Evolutionary conservation across 768 basidiomycete genomes (phyloP), one percentile per base, ranked within the genome.

Genomic region (Lentinula aciculospora): DNA sequence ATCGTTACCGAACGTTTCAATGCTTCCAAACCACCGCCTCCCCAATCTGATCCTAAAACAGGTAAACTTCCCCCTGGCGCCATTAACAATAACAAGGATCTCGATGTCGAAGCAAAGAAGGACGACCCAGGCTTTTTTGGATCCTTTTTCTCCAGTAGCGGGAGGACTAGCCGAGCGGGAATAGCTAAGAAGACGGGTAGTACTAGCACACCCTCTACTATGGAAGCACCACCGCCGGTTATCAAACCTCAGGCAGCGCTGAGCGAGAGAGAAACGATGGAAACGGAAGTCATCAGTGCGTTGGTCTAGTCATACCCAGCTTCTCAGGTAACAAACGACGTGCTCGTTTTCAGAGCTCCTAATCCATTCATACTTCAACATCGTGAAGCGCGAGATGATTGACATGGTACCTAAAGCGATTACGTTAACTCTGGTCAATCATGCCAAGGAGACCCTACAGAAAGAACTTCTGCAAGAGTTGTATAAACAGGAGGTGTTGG

Each of bases 391-490:
- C 58, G 96, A 98, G 74, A 94, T 98, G 91, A 98, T 98, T 66
- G 96, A 98, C 73, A 97, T 97, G 94, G 92, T 98, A 25, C 96
- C 96, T 7, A 99, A 99, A 72, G 92, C 92, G 17, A 93, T 97
- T 69, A 85, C 89, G 9, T 75, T 91, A 62, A 98, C 92, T 15
- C 84, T 98, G 34, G 96, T 99, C 50, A 89, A 85, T 68, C 86
- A 86, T 71, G 87, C 95, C 59, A 98, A 97, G 73, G 97, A 98
- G 74, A 85, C 92, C 70, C 76, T 99, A 59, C 97, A 99, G 75
- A 82, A 87, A 60, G 95, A 97, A 72, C 80, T 99, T 39, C 74
- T 99, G 53, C 92, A 97, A 68, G 92, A 98, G 75, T 80, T 99
- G 25, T 99, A 99, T 80, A 96, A 97, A 72, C 88, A 94, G 13